A percentile compares a stretch with the other conserved stretches of the same genome.
Conservation (phyloP, 768 basidiomycete genomes). For the Suillus luteus region DNA sequence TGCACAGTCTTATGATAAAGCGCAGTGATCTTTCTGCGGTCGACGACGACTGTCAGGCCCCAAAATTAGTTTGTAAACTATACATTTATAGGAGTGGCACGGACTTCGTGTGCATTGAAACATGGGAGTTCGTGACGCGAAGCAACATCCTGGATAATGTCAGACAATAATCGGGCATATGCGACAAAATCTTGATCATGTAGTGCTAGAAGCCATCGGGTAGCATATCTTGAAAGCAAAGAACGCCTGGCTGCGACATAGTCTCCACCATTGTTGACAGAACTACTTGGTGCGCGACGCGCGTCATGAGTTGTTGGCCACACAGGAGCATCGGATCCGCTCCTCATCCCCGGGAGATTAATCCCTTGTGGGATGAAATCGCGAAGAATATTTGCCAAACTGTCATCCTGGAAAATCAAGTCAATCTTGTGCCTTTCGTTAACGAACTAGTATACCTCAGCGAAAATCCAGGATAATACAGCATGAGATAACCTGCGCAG, state of each 20-base stretch:
- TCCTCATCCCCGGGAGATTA: constrained; percentile 65
- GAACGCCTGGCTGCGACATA: constrained; percentile 63
- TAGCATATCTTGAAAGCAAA: constrained; percentile 56
- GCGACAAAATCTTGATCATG: constrained; percentile 58
- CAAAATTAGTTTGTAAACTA: neutral
- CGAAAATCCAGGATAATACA: constrained; percentile 69
- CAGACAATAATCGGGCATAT: constrained; percentile 57
- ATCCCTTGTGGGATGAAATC: constrained; percentile 63
- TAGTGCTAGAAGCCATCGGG: constrained; percentile 69
- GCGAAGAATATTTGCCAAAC: constrained; percentile 63
- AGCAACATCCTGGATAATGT: constrained; percentile 51
- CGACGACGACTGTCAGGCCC: neutral
- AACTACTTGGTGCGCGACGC: constrained; percentile 39
- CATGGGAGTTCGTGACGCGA: constrained; percentile 6
- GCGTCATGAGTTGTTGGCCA: constrained; percentile 51
- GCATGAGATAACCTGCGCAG: constrained; percentile 58
- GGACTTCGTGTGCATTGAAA: neutral
- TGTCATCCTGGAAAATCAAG: constrained; percentile 53
- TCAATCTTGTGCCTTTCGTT: neutral
- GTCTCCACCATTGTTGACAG: constrained; percentile 64
- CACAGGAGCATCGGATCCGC: constrained; percentile 41
- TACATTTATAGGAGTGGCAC: neutral
- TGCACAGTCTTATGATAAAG: constrained; percentile 54
- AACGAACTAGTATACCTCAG: constrained; percentile 51
- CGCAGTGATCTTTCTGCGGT: constrained; percentile 49